Base-by-base conservation (phyloP, 768 basidiomycete genomes). In the Lentinula lateritia region DNA sequence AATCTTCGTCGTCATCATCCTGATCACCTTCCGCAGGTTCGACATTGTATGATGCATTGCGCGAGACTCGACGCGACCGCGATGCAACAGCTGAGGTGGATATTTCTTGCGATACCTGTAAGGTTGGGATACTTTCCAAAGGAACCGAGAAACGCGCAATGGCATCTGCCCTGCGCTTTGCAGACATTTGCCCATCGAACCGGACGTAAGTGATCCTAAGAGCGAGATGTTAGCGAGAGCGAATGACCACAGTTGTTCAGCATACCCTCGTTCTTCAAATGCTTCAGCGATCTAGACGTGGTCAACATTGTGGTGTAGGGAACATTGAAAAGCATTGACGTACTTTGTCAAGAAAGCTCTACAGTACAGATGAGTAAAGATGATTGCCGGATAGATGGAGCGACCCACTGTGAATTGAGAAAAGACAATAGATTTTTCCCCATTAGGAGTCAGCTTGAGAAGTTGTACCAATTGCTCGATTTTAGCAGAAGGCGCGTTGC, bases 141-240 rank as follows among this genome's bases (percentile, higher is more conserved):
- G 90, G 89, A n/a, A 87, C 74, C 43, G 83, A 87, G 68, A 95
- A 95, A 13, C 76, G 76, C 45, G 85, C 82, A 58, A 95, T 83
- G 7, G 89, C 84, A 65, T 92, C 89, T 72, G 90, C 87, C 15
- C 93, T 83, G 66, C 83, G 80, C 66, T 83, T 87, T 2, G 87
- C 89, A n/a, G 90, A 89, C 85, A 95, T 87, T 66, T 87, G 81
- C 1, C 93, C 93, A 62, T 94, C 93, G 66, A 95, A 93, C 1
- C 90, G 86, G 42, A 89, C 85, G 65, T 84, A 93, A 0, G 86
- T 69, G 34, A 95, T 90, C 0, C 89, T 92, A 6, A 34, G 50
- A 48, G 34, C 6, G 12, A 50, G 32, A 35, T 15, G 42, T 39
- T 28, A 45, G n/a, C 16, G 46, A 7, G 45, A 6, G 2, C 2